These are phyloP conservation scores for Ambispora gerdemannii DNA, from an alignment of 192 early-diverging fungal species.

Conservation along the genomic window DNA sequence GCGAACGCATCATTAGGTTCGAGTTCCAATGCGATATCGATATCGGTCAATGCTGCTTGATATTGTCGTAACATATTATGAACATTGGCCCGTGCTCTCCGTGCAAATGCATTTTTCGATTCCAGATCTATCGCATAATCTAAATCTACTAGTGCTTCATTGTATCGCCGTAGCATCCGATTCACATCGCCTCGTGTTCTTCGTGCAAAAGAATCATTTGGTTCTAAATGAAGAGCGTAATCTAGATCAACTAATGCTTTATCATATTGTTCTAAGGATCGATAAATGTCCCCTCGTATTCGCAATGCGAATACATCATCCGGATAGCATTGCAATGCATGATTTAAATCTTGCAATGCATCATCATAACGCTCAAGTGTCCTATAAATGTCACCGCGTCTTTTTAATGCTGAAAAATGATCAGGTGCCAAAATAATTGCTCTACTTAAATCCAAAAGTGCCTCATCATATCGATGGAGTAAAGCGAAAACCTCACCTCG, in stretches of 20 bases:
- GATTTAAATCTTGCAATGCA: constrained; percentile 16
- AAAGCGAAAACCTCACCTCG: constrained; percentile 17
- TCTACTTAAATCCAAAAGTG: constrained; percentile 20
- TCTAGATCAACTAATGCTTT: constrained; percentile 13
- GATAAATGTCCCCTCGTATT: constrained; percentile 21
- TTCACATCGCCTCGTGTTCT: constrained; percentile 8
- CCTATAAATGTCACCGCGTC: constrained; percentile 20
- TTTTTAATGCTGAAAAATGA: constrained; percentile 1
- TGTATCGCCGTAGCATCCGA: neutral
- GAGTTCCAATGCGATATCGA: neutral
- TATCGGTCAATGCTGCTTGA: neutral
- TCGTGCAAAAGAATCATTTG: constrained; percentile 8
- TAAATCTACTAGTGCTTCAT: neutral
- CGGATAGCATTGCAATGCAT: constrained; percentile 7
- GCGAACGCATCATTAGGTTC: constrained; percentile 3
- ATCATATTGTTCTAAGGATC: constrained; percentile 9
- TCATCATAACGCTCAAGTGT: constrained; percentile 24
- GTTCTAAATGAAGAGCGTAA: neutral
- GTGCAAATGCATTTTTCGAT: neutral
- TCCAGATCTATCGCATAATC: neutral
- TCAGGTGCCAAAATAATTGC: constrained; percentile 20
- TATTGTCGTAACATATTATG: neutral
- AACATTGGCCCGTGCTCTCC: neutral
- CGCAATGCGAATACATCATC: constrained; percentile 21
- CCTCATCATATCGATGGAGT: neutral